Conservation (phyloP, 768 basidiomycete species). For the Serpula lacrymans region DNA sequence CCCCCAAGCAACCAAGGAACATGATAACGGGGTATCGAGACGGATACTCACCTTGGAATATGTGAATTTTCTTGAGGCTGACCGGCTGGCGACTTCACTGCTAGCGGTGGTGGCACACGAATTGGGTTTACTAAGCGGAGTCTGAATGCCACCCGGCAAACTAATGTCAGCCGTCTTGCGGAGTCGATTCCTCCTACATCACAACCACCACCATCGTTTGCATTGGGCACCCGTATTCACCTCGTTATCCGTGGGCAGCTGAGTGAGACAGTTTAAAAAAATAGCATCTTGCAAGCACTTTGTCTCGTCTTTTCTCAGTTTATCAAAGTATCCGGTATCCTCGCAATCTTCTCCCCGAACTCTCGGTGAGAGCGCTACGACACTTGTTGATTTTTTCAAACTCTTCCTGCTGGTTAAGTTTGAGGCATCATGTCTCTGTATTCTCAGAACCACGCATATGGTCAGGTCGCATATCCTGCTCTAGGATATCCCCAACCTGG, state of each 20-base stretch:
- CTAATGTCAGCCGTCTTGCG: constrained; percentile 21
- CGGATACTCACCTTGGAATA: constrained; percentile 25
- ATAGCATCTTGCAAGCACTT: constrained; percentile 26
- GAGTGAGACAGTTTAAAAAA: constrained; percentile 48
- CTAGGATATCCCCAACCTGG: constrained; percentile 45
- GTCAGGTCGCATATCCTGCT: constrained; percentile 51
- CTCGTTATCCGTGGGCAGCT: constrained; percentile 40
- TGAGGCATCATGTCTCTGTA: constrained; percentile 57
- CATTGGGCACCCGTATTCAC: constrained; percentile 29
- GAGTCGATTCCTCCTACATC: constrained; percentile 34
- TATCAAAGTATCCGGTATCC: too few species aligned
- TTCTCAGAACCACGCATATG: constrained; percentile 55
- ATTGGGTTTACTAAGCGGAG: constrained; percentile 34
- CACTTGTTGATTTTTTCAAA: constrained; percentile 19
- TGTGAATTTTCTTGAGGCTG: constrained; percentile 22
- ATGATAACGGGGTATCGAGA: not conserved
- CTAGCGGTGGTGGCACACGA: constrained; percentile 5
- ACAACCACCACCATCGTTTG: constrained; percentile 44
- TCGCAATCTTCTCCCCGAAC: constrained; percentile 4
- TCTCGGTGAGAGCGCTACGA: constrained; percentile 31
- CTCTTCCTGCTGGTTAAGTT: constrained; percentile 33
- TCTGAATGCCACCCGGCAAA: constrained; percentile 25
- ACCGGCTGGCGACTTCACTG: constrained; percentile 9
- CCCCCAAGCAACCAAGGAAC: constrained; percentile 3
- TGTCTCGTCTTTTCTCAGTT: too few species aligned